Base-by-base conservation (phyloP, 208 protist species). In the Histomonas meleagridis region DNA sequence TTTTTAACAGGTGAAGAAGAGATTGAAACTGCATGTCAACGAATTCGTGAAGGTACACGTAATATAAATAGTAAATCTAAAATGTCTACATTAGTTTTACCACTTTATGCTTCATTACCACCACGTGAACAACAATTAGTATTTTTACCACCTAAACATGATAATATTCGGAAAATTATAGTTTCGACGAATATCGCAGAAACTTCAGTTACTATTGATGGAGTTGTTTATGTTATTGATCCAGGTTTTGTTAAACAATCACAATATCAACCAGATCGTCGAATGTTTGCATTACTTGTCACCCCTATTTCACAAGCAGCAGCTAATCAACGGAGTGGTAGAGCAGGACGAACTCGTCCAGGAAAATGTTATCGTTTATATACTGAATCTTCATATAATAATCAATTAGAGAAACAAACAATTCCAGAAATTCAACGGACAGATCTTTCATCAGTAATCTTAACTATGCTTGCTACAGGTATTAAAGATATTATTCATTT, bases 341-440 rank as follows among this genome's bases (percentile, higher is more conserved):
- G 94, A 49, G 94, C 94, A n/a, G 94, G 94, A 32, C 92, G 94
- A 57, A 91, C 92, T 18, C 38, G 81, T 10, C 32, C 60, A 51
- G 93, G 93, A 60, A 91, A 94, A 51, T 93, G 93, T 40, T 94
- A 72, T 91, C 10, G 93, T 38, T 49, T 94, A 18, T 94, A 94
- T 90, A 94, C 93, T 28, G 92, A 93, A 60, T 35, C 32, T n/a
- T 28, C 51, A 14, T 94, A 57, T 62, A 38, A 93, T 35, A 65
- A 92, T n/a, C 94, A 97, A 35, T 92, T 97, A 26, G 92, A 94
- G 49, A 93, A 95, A 70, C 92, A 97, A 62, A 97, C 96, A 0
- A 95, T 96, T 91, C 96, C 96, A 7, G 96, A 97, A 90, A 97
- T 97, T 60, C 94, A 96, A 23, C 91, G 96, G 18, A 96, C 93